phyloP scores from a whole-genome alignment of 768 basidiomycete genomes.

The Boletus sp. region DNA sequence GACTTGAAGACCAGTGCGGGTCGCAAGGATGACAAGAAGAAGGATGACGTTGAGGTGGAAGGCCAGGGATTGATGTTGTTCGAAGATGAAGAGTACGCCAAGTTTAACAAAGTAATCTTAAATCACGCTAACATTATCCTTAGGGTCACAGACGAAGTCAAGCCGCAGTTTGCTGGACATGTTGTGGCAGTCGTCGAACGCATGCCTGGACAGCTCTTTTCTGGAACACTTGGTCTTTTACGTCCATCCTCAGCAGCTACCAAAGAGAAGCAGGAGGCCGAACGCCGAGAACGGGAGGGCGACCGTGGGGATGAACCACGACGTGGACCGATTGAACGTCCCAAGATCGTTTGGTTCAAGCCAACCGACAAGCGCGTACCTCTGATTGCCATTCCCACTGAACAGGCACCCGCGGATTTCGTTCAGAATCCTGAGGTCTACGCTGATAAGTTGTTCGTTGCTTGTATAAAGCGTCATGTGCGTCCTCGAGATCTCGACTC shows the following conservation, averaged over 20 bases:
- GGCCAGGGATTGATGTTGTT: conserved; percentile 96
- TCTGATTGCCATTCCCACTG: conserved; percentile 96
- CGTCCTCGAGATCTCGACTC: conserved; percentile 32
- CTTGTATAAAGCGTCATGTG: conserved; percentile 98
- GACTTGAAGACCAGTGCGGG: conserved; percentile 73
- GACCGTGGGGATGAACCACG: conserved; percentile 84
- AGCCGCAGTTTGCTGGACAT: conserved; percentile 97
- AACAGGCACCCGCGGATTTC: conserved; percentile 96
- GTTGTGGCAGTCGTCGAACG: conserved; percentile 99
- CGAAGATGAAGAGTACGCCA: conserved; percentile 89
- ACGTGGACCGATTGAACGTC: conserved; percentile 78
- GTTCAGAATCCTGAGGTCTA: conserved; percentile 93
- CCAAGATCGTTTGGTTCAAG: conserved; percentile 99
- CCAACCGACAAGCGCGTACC: conserved; percentile 99
- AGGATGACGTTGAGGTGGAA: conserved; percentile 99
- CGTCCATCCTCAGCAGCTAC: conserved; percentile 96
- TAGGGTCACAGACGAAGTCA: conserved; percentile 95
- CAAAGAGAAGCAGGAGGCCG: conserved; percentile 98
- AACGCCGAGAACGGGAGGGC: conserved; percentile 95
- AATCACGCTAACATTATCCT: conserved; percentile 10
- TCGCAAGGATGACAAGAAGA: conserved; percentile 98
- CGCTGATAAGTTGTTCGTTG: conserved; percentile 88
- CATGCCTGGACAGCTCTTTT: conserved; percentile 98
- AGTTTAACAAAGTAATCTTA: neutral
- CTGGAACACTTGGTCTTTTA: conserved; percentile 91